Conservation (phyloP, 2,329 filamentous ascomycete species). For the Pseudogymnoascus sp. region DNA sequence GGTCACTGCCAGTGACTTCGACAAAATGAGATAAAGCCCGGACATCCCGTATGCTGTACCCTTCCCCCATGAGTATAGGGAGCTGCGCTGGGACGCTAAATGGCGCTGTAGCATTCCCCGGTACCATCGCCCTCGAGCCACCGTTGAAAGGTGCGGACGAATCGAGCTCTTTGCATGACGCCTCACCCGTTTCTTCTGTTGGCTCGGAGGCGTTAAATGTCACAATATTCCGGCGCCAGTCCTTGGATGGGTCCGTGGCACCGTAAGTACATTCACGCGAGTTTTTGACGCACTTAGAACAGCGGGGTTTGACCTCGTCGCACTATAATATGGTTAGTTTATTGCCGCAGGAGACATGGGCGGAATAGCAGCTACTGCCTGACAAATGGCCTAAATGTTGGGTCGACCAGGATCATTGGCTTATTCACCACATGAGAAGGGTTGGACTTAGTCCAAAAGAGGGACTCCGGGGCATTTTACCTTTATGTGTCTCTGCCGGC, state of each 20-base stretch:
- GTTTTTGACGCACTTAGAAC: background rate
- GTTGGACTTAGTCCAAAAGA: background rate
- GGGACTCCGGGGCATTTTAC: background rate
- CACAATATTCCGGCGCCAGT: background rate
- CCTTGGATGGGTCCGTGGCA: background rate
- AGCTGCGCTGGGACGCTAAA: background rate
- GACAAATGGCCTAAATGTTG: background rate
- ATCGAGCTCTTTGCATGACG: background rate
- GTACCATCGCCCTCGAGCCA: background rate
- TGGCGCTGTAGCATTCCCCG: background rate
- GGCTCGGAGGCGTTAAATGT: background rate
- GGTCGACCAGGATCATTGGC: background rate
- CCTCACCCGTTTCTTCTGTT: background rate
- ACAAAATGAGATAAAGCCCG: background rate
- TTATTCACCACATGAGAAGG: background rate
- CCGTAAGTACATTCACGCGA: background rate
- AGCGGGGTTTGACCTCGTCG: background rate
- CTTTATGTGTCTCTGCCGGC: constrained; percentile 1
- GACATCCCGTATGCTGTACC: background rate
- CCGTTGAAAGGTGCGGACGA: background rate
- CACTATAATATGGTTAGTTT: constrained; percentile 7
- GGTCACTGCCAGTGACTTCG: background rate
- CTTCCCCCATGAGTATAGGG: background rate
- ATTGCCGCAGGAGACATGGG: background rate
- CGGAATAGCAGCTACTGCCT: background rate